A percentile compares a stretch with the other conserved stretches of the same genome.
These are phyloP conservation scores for Rutstroemia sp. DNA, from an alignment of 2,329 filamentous ascomycete species.

Conservation along the genomic window DNA sequence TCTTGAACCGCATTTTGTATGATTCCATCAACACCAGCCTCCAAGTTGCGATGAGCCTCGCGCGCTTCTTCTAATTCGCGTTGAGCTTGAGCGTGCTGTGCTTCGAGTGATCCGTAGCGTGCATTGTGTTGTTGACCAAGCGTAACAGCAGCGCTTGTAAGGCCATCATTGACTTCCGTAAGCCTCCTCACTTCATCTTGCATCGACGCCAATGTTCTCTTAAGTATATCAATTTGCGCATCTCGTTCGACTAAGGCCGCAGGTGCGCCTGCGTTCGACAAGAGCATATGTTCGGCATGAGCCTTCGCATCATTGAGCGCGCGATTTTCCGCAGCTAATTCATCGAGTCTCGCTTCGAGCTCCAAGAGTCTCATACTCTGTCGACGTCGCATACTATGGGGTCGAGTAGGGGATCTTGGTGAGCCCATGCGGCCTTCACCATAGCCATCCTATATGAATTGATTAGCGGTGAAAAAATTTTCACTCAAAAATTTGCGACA, in stretches of 20 bases:
- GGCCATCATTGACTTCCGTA: conserved; percentile 72
- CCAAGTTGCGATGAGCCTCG: conserved; percentile 53
- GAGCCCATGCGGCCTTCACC: conserved; percentile 82
- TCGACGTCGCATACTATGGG: conserved; percentile 90
- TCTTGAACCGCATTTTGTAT: conserved; percentile 60
- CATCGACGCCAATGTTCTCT: conserved; percentile 69
- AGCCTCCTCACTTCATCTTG: conserved; percentile 76
- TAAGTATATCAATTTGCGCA: conserved; percentile 76
- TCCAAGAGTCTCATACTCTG: conserved; percentile 97
- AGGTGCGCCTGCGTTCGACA: conserved; percentile 55
- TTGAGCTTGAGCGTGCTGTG: conserved; percentile 56
- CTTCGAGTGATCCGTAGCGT: conserved; percentile 60
- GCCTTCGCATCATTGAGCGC: conserved; percentile 65
- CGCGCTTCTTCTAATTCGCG: conserved; percentile 65
- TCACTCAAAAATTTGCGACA: conserved; percentile 26
- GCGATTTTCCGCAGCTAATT: conserved; percentile 78
- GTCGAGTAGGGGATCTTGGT: conserved; percentile 85
- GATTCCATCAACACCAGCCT: conserved; percentile 54
- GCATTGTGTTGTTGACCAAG: conserved; percentile 70
- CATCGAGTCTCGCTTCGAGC: conserved; percentile 77
- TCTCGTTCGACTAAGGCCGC: conserved; percentile 73
- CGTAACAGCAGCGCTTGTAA: conserved; percentile 70
- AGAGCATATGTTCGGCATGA: conserved; percentile 58
- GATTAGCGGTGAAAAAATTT: conserved; percentile 20
- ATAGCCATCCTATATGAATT: conserved; percentile 66